Evolutionary conservation across 2,329 filamentous ascomycete genomes (phyloP).

Genomic region (Exutisphaerella laricina): DNA sequence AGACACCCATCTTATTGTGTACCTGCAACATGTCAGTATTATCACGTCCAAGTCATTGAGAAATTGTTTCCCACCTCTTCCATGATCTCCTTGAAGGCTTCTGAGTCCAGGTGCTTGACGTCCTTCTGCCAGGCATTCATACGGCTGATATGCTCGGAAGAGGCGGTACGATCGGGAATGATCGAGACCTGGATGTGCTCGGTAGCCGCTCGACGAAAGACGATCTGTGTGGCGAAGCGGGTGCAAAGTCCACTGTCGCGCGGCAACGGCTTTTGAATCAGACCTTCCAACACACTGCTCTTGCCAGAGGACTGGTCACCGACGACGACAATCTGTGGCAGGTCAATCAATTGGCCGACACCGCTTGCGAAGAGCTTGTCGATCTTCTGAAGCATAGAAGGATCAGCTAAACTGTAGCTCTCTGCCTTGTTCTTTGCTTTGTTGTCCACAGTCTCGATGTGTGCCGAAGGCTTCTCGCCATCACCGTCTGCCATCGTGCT

Average conservation of each 20-base stretch:
- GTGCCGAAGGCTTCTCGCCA: too few species aligned
- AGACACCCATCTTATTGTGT: constrained; percentile 17
- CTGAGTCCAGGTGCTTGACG: constrained; percentile 14
- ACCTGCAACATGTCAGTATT: constrained; percentile 11
- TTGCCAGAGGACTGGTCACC: constrained; percentile 59
- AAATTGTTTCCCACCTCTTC: constrained; percentile 12
- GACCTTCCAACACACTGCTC: constrained; percentile 57
- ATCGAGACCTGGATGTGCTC: constrained; percentile 18
- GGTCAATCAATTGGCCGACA: constrained; percentile 28
- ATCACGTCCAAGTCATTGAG: not conserved
- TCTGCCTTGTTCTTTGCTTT: not conserved
- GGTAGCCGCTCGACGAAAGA: constrained; percentile 20
- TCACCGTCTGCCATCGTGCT: too few species aligned
- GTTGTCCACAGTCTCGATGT: too few species aligned
- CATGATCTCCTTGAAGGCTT: constrained; percentile 23
- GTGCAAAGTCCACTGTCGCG: constrained; percentile 52
- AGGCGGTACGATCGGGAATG: constrained; percentile 17
- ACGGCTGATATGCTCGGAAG: constrained; percentile 10
- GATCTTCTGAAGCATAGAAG: constrained; percentile 48
- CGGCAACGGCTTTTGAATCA: constrained; percentile 52
- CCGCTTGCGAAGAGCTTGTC: constrained; percentile 50
- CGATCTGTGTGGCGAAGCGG: constrained; percentile 33
- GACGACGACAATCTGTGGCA: constrained; percentile 48
- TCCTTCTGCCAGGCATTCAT: constrained; percentile 11
- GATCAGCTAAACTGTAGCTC: constrained; percentile 10